Evolutionary conservation across 176 grass and related monocot species (phyloP).

Genomic region (Dactylis glomerata): DNA sequence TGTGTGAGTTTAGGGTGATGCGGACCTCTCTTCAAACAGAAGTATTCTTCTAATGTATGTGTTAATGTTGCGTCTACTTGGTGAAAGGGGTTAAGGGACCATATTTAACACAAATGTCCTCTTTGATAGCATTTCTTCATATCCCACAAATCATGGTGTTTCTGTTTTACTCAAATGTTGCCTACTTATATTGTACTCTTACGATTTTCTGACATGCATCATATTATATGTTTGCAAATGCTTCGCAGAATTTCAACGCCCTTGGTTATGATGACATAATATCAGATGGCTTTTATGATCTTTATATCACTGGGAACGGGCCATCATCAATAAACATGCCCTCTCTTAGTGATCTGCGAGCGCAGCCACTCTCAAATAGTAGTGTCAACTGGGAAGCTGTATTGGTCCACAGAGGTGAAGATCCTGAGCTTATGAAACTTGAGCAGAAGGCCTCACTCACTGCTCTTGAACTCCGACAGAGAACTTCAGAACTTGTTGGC

Average conservation of each 20-base stretch:
- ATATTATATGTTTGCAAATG: conserved; percentile 36
- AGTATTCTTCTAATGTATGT: neutral
- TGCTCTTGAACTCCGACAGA: conserved; percentile 42
- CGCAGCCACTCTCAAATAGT: conserved; percentile 53
- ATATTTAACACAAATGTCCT: neutral
- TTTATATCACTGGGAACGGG: conserved; percentile 55
- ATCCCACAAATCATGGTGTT: neutral
- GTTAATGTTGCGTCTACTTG: neutral
- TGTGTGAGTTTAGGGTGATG: conserved; percentile 1
- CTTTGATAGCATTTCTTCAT: neutral
- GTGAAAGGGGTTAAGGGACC: neutral
- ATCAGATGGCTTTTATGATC: conserved; percentile 94
- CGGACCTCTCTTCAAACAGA: neutral
- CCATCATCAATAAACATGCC: conserved; percentile 55
- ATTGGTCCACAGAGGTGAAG: conserved; percentile 88
- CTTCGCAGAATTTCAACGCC: conserved; percentile 81
- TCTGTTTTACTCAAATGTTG: neutral
- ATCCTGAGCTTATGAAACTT: conserved; percentile 73
- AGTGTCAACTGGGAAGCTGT: conserved; percentile 76
- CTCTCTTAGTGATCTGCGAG: conserved; percentile 70
- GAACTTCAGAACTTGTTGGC: conserved; percentile 53
- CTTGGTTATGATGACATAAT: conserved; percentile 95
- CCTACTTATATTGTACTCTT: neutral
- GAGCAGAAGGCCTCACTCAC: conserved; percentile 57
- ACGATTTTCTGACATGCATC: conserved; percentile 30